Evolutionary conservation across 2,329 filamentous ascomycete species (phyloP).

Genomic region (Neonectria faginata): DNA sequence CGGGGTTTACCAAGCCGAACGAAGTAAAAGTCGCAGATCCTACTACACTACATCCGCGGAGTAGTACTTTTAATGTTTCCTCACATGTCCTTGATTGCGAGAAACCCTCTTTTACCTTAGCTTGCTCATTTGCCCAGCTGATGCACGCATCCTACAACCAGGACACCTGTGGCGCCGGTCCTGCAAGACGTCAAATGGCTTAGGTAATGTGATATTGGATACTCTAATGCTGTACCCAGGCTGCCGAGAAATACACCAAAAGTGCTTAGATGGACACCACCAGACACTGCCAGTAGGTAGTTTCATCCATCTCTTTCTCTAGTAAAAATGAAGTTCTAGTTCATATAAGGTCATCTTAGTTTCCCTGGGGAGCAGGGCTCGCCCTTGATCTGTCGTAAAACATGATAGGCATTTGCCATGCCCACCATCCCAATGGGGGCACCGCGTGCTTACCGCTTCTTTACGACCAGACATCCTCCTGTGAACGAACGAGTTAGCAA

Average conservation of each 20-base stretch:
- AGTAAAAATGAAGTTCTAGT: constrained; percentile 40
- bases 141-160: not conserved
- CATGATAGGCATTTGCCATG: constrained; percentile 38
- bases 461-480: constrained; percentile 81
- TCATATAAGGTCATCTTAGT: constrained; percentile 41
- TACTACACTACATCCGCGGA: not conserved
- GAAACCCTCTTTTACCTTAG: not conserved
- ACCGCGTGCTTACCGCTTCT: constrained; percentile 24
- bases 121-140: not conserved
- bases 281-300: constrained; percentile 32
- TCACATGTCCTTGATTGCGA: constrained; percentile 5
- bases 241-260: constrained; percentile 35
- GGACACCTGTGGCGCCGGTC: not conserved
- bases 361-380: constrained; percentile 39
- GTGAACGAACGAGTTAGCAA: constrained; percentile 36
- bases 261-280: constrained; percentile 28
- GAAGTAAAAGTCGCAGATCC: constrained; percentile 7
- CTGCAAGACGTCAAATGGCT: not conserved
- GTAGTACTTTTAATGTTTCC: not conserved
- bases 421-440: constrained; percentile 37
- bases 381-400: constrained; percentile 34
- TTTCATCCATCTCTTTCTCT: constrained; percentile 34
- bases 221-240: constrained; percentile 14
- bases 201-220: constrained; percentile 16
- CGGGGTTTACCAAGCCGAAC: too few species aligned